Conservation (phyloP, 2,329 filamentous ascomycete species). For the Ramularia collo-cygni region DNA sequence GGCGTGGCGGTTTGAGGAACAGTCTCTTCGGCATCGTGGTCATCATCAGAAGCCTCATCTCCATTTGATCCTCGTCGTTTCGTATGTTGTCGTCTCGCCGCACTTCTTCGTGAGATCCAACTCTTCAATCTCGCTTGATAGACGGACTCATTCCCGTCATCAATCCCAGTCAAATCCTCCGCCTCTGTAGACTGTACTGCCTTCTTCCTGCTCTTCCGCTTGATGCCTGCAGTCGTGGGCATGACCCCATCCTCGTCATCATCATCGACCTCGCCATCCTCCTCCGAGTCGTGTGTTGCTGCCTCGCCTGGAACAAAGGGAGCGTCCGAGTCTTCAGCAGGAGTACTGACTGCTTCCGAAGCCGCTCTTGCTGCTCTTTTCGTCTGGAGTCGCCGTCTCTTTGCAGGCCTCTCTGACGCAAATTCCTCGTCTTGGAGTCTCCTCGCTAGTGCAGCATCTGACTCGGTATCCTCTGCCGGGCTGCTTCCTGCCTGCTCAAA, state of each 20-base stretch:
- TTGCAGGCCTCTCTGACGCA: slow-evolving; percentile 34
- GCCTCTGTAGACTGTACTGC: slow-evolving; percentile 24
- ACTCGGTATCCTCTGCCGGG: slow-evolving; percentile 18
- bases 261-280: slow-evolving; percentile 33
- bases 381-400: slow-evolving; percentile 34
- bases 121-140: slow-evolving; percentile 68
- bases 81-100: slow-evolving; percentile 43
- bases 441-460: slow-evolving; percentile 27
- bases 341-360: slow-evolving; percentile 17
- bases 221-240: slow-evolving; percentile 31
- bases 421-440: slow-evolving; percentile 31
- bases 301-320: slow-evolving; percentile 32
- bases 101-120: slow-evolving; percentile 63
- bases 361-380: slow-evolving; percentile 18
- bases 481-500: slow-evolving; percentile 32
- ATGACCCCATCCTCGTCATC: slow-evolving; percentile 32
- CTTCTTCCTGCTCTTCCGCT: slow-evolving; percentile 31
- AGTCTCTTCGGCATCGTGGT: slow-evolving; percentile 21
- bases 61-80: slow-evolving; percentile 13
- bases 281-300: slow-evolving; percentile 27
- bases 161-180: slow-evolving; percentile 59
- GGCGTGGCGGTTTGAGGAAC: slow-evolving; percentile 32
- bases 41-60: slow-evolving; percentile 1
- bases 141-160: slow-evolving; percentile 80
- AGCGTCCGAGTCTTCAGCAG: slow-evolving; percentile 34